These are phyloP conservation scores for Exophiala sp. DNA, from an alignment of 2,329 filamentous ascomycete species.

Conservation along the genomic window DNA sequence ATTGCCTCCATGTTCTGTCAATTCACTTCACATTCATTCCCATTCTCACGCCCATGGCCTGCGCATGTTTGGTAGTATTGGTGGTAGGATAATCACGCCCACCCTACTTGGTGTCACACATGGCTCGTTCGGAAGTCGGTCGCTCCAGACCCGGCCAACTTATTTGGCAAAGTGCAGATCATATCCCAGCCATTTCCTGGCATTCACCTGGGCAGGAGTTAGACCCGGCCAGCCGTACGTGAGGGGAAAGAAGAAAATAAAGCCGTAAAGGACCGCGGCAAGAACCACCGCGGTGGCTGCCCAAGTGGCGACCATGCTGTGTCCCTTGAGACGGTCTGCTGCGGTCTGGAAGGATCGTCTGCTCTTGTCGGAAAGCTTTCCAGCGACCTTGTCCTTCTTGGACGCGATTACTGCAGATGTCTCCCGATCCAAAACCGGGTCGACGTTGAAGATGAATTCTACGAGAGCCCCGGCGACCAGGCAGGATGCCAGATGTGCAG, in stretches of 20 bases:
- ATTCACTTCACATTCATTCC: neutral
- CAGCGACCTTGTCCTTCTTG: conserved; percentile 31
- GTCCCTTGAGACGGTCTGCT: conserved; percentile 70
- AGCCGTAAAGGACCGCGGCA: conserved; percentile 63
- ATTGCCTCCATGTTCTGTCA: conserved; percentile 1
- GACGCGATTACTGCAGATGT: conserved; percentile 36
- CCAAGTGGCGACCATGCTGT: conserved; percentile 75
- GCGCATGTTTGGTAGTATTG: too few species aligned
- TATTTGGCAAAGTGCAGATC: conserved; percentile 99
- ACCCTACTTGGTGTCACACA: neutral
- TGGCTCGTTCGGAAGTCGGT: neutral
- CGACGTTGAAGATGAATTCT: conserved; percentile 93
- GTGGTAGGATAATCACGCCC: neutral
- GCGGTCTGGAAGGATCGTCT: conserved; percentile 64
- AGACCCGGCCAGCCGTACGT: conserved; percentile 94
- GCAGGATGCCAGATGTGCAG: conserved; percentile 83
- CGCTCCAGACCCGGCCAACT: conserved; percentile 21
- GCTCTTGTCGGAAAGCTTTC: conserved; percentile 40
- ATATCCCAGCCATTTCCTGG: conserved; percentile 93
- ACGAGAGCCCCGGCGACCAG: conserved; percentile 86
- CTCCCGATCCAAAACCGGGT: conserved; percentile 54
- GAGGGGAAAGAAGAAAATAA: conserved; percentile 89
- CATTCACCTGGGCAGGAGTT: conserved; percentile 62
- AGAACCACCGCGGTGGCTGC: conserved; percentile 67
- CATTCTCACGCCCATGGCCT: neutral